These are phyloP conservation scores for Vanrija sp. DNA, from an alignment of 1,284 basidiomycete species.

Conservation along the genomic window DNA sequence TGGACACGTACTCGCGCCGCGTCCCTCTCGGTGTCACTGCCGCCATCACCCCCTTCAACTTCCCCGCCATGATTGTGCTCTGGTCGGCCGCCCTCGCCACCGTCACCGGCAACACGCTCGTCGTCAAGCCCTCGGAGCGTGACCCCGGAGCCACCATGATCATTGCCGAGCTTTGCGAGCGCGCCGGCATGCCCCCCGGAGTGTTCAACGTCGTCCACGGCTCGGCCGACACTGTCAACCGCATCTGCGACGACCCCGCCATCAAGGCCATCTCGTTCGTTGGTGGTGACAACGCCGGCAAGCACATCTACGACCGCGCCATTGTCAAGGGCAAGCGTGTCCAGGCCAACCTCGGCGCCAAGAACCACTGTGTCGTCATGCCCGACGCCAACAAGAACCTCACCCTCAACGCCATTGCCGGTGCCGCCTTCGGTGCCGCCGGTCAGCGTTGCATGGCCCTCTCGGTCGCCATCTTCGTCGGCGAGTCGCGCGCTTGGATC, in stretches of 20 bases:
- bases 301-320: constrained; percentile 81
- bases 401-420: constrained; percentile 86
- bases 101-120: constrained; percentile 71
- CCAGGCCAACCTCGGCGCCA: constrained; percentile 88
- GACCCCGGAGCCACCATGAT: constrained; percentile 98
- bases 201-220: constrained; percentile 90
- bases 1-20: constrained; percentile 70
- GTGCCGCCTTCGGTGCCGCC: constrained; percentile 95
- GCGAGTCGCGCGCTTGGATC: constrained; percentile 75
- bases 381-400: constrained; percentile 97
- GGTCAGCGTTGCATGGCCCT: constrained; percentile 96
- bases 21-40: constrained; percentile 63
- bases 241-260: constrained; percentile 83
- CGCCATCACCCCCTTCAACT: constrained; percentile 74
- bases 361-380: constrained; percentile 94
- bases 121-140: constrained; percentile 93
- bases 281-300: constrained; percentile 89
- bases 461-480: constrained; percentile 79
- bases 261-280: constrained; percentile 97
- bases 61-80: constrained; percentile 85
- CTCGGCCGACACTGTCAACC: constrained; percentile 81
- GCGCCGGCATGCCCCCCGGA: constrained; percentile 67
- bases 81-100: constrained; percentile 78
- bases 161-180: constrained; percentile 86
- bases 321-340: constrained; percentile 73